phyloP scores from a whole-genome alignment of 2,329 filamentous ascomycete genomes.

The Aspergillus spinulosporus region DNA sequence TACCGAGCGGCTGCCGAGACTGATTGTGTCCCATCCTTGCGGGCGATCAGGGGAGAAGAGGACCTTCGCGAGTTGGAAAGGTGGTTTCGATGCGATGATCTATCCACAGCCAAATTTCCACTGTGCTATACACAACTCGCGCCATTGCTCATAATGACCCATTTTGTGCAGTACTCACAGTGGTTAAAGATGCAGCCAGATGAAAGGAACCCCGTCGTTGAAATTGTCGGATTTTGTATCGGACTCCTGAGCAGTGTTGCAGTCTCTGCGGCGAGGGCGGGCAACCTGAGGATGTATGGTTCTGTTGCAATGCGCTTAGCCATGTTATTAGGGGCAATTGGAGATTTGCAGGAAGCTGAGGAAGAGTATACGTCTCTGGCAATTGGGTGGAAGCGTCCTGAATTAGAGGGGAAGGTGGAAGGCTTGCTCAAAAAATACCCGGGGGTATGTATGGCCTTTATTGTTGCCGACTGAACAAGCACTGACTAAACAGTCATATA shows the following conservation, averaged over 20 bases:
- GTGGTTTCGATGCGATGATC: slow-evolving; percentile 17
- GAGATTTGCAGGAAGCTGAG: slow-evolving; percentile 19
- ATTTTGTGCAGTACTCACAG: slow-evolving; percentile 20
- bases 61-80: slow-evolving; percentile 13
- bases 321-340: slow-evolving; percentile 19
- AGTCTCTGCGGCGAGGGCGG: slow-evolving; percentile 8
- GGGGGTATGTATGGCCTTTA: slow-evolving; percentile 9
- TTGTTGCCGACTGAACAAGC: no score
- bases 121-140: slow-evolving; percentile 22
- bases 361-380: slow-evolving; percentile 21
- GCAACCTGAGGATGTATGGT: slow-evolving; percentile 8
- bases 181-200: background rate
- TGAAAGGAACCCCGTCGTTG: slow-evolving; percentile 4
- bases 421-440: slow-evolving; percentile 9
- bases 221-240: slow-evolving; percentile 23
- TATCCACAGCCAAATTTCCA: slow-evolving; percentile 16
- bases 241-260: slow-evolving; percentile 22
- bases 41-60: slow-evolving; percentile 1
- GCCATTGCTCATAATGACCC: slow-evolving; percentile 22
- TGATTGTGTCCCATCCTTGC: slow-evolving; percentile 9
- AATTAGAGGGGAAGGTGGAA: background rate
- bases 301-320: slow-evolving; percentile 19
- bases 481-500: slow-evolving; percentile 17
- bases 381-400: slow-evolving; percentile 12
- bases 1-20: slow-evolving; percentile 9